Evolutionary conservation across 2,329 filamentous ascomycete genomes (phyloP).

Genomic region (Mycogone perniciosa): DNA sequence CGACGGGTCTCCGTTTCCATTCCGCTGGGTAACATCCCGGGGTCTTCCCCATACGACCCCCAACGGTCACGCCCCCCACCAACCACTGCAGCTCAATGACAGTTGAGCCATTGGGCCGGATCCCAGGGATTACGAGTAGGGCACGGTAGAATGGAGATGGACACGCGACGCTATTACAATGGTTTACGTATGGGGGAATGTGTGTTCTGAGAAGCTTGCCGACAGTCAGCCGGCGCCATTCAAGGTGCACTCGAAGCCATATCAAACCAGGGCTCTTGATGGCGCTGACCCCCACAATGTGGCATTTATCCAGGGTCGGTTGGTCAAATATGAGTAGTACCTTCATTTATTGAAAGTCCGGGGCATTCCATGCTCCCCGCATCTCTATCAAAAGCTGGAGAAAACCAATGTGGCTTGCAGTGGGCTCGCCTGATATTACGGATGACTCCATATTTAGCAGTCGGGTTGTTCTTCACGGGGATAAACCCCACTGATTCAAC

Average conservation of each 20-base stretch:
- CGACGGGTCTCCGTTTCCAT: too few relatives aligned
- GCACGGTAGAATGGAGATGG: background rate
- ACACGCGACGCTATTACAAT: background rate
- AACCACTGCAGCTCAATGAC: conserved; percentile 6
- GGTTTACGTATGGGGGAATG: too few relatives aligned
- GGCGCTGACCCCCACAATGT: conserved; percentile 7
- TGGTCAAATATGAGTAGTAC: too few relatives aligned
- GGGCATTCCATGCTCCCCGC: background rate
- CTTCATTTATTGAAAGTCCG: too few relatives aligned
- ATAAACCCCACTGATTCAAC: conserved; percentile 5
- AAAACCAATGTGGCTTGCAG: too few relatives aligned
- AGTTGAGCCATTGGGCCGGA: conserved; percentile 5
- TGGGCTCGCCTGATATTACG: too few relatives aligned
- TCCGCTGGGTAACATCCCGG: background rate
- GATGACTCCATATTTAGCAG: background rate
- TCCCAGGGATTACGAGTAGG: background rate
- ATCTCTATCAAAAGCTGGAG: background rate
- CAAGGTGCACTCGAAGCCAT: too few relatives aligned
- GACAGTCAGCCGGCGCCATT: too few relatives aligned
- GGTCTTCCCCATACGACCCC: conserved; percentile 3
- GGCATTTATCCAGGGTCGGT: background rate
- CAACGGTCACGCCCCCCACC: conserved; percentile 7
- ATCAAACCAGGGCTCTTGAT: background rate
- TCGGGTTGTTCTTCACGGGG: background rate
- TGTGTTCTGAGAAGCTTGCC: too few relatives aligned